phyloP scores from a whole-genome alignment of 2,329 filamentous ascomycete species.

The Colletotrichum sp. region DNA sequence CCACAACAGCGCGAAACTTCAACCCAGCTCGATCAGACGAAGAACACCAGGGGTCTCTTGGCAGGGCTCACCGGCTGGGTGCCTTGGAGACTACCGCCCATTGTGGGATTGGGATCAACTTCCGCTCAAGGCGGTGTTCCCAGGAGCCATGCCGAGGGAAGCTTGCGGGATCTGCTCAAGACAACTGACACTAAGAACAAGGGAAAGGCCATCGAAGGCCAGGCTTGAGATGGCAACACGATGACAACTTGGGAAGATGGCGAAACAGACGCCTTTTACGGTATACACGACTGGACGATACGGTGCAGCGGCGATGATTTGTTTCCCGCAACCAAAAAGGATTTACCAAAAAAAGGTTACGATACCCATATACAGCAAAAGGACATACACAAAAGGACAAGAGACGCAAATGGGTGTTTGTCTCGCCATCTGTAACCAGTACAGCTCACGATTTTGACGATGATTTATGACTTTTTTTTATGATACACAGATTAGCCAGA shows the following conservation, averaged over 20 bases:
- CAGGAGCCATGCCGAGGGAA: conserved; percentile 59
- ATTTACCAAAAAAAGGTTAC: not conserved
- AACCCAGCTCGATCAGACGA: conserved; percentile 25
- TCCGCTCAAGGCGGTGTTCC: conserved; percentile 28
- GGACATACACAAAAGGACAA: conserved; percentile 10
- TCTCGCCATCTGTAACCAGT: not conserved
- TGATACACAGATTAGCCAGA: not conserved
- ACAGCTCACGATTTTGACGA: conserved; percentile 8
- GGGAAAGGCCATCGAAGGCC: conserved; percentile 35
- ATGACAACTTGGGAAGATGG: not conserved
- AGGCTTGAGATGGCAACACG: not conserved
- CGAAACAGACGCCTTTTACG: not conserved
- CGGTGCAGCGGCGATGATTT: not conserved
- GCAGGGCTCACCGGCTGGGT: conserved; percentile 51
- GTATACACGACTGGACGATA: not conserved
- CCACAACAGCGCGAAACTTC: conserved; percentile 30
- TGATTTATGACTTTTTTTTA: not conserved
- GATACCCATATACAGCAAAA: conserved; percentile 10
- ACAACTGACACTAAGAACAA: conserved; percentile 32
- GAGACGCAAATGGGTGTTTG: not conserved
- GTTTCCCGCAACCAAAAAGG: not conserved
- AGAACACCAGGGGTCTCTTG: conserved; percentile 30
- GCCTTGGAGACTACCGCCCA: conserved; percentile 43
- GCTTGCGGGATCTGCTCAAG: conserved; percentile 57
- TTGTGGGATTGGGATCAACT: conserved; percentile 21